Evolutionary conservation across 202 grass and related monocot species (phyloP).

Genomic region (Brachypodium distachyon): DNA sequence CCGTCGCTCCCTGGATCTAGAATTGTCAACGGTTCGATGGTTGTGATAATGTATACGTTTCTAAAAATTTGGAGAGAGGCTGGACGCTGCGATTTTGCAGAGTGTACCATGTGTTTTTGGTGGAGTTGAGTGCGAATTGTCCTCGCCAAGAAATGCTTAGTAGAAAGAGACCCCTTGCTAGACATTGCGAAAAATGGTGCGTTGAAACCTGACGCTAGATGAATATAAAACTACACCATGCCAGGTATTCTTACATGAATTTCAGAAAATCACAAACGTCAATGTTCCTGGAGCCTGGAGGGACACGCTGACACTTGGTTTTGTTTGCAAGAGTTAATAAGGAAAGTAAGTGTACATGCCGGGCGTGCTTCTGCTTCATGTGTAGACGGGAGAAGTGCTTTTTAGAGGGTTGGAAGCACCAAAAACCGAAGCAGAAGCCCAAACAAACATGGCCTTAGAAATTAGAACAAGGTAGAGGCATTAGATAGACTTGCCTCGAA

Average conservation of each 20-base stretch:
- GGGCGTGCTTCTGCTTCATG: too few species aligned
- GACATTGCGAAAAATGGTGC: neutral
- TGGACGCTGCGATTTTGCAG: neutral
- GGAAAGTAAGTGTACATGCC: neutral
- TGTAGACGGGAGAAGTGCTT: too few species aligned
- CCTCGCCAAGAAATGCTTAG: neutral
- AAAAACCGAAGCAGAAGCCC: too few species aligned
- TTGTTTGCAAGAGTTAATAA: neutral
- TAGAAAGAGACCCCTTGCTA: neutral
- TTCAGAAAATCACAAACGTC: neutral
- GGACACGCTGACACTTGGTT: neutral
- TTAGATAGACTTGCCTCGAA: neutral
- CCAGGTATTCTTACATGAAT: neutral
- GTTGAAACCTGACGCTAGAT: neutral
- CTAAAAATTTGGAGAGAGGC: neutral
- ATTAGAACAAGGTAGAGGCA: neutral
- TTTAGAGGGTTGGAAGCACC: too few species aligned
- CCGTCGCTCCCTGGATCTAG: slow-evolving; percentile 8
- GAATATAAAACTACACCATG: neutral
- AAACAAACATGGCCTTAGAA: neutral
- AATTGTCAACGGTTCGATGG: neutral
- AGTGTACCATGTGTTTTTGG: neutral
- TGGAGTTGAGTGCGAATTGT: neutral
- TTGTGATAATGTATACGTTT: neutral
- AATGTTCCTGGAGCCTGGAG: neutral